Percentiles rank a stretch among this genome's conserved stretches.
Conservation (phyloP, 176 grass and related monocot species). For the Neostapfia colusana region DNA sequence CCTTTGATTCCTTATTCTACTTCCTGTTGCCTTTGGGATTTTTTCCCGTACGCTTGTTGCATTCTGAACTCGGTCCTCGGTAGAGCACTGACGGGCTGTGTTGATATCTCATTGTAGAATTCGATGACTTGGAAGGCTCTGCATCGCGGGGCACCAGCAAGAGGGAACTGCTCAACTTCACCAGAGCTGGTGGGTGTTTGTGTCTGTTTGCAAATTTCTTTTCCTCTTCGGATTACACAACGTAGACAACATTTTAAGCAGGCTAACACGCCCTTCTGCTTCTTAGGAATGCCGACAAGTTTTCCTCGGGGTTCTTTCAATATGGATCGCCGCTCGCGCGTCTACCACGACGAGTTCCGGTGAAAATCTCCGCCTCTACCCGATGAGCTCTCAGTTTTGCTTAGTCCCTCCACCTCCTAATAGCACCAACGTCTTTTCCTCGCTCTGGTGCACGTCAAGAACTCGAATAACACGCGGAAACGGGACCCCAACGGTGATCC, state of each 20-base stretch:
- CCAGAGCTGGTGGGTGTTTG: constrained; percentile 65
- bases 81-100: constrained; percentile 11
- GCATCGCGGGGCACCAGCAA: constrained; percentile 53
- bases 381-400: too few relatives aligned
- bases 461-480: too few relatives aligned
- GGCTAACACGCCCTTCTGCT: too few relatives aligned
- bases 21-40: not conserved
- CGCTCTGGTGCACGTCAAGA: too few relatives aligned
- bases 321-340: too few relatives aligned
- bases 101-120: constrained; percentile 54
- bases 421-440: too few relatives aligned
- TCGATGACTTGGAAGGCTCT: constrained; percentile 72
- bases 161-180: constrained; percentile 71
- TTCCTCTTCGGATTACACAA: constrained; percentile 6
- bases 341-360: too few relatives aligned
- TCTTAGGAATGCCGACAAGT: too few relatives aligned
- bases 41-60: not conserved
- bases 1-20: not conserved
- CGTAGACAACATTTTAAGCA: not conserved
- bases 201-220: not conserved
- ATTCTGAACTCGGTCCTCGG: not conserved
- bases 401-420: too few relatives aligned
- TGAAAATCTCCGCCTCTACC: too few relatives aligned
- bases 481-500: too few relatives aligned
- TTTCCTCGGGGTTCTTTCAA: too few relatives aligned